These are phyloP conservation scores for Aspergillus brasiliensis DNA, from an alignment of 2,329 filamentous ascomycete species.

Conservation along the genomic window DNA sequence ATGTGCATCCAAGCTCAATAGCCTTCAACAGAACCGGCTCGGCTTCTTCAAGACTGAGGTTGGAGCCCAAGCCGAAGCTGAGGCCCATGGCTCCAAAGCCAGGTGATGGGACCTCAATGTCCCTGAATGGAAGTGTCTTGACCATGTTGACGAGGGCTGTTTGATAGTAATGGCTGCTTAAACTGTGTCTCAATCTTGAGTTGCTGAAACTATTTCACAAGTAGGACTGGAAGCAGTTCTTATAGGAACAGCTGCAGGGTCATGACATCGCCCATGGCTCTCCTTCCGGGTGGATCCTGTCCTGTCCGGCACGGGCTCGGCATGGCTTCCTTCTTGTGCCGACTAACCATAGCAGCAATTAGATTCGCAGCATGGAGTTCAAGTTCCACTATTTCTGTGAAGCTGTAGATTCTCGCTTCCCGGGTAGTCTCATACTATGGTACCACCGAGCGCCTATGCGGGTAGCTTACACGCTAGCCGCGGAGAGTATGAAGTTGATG, in stretches of 20 bases:
- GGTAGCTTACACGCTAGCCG: background rate
- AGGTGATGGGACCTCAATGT: conserved; percentile 44
- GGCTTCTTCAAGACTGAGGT: conserved; percentile 48
- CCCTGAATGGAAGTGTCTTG: conserved; percentile 45
- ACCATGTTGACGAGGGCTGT: conserved; percentile 34
- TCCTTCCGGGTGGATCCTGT: background rate
- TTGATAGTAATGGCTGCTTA: background rate
- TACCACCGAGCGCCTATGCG: background rate
- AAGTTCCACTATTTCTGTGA: background rate
- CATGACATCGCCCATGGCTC: background rate
- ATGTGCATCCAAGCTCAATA: conserved; percentile 50
- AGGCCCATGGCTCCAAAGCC: conserved; percentile 57
- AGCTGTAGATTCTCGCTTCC: background rate
- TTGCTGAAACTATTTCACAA: background rate
- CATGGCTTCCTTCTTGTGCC: background rate
- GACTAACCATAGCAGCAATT: background rate
- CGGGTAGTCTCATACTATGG: background rate
- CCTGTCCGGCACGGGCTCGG: background rate
- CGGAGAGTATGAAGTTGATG: background rate
- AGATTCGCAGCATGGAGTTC: background rate
- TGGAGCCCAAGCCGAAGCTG: conserved; percentile 47
- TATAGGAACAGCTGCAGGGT: background rate
- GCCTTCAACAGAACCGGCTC: conserved; percentile 55
- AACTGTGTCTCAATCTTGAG: background rate
- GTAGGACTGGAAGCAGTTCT: background rate